Evolutionary conservation across 2,329 filamentous ascomycete species (phyloP).

Genomic region (Colletotrichum sp.): DNA sequence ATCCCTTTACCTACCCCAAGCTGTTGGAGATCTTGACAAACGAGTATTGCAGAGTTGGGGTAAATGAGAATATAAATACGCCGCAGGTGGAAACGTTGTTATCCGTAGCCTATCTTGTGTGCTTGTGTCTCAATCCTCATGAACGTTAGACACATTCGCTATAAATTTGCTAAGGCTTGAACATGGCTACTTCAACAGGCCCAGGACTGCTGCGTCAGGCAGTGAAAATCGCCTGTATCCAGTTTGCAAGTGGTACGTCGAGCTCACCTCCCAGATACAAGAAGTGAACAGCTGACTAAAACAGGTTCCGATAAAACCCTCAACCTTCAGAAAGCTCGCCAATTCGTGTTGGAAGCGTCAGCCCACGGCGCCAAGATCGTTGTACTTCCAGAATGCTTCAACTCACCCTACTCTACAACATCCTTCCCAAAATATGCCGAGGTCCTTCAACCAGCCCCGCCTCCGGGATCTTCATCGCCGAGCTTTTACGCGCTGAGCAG

Average conservation of each 20-base stretch:
- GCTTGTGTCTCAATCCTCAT: too few relatives aligned
- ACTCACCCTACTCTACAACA: slow-evolving; percentile 90
- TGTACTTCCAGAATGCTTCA: slow-evolving; percentile 97
- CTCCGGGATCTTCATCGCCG: slow-evolving; percentile 71
- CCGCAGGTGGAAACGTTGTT: too few relatives aligned
- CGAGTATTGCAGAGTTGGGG: neutral
- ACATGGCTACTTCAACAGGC: too few relatives aligned
- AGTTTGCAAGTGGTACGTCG: slow-evolving; percentile 77
- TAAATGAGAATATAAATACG: neutral
- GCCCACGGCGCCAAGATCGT: slow-evolving; percentile 79
- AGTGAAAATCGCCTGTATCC: slow-evolving; percentile 80
- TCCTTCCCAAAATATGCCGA: slow-evolving; percentile 95
- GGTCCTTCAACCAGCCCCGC: slow-evolving; percentile 78
- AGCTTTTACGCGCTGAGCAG: slow-evolving; percentile 83
- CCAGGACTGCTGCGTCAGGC: slow-evolving; percentile 49
- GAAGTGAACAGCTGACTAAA: rapidly evolving
- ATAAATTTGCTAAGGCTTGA: too few relatives aligned
- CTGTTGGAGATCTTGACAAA: neutral
- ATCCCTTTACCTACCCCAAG: too few relatives aligned
- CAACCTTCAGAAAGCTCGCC: slow-evolving; percentile 82
- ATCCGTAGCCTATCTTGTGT: too few relatives aligned
- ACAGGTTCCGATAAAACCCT: slow-evolving; percentile 80
- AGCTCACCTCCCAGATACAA: neutral
- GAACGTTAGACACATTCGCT: too few relatives aligned
- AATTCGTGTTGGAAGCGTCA: slow-evolving; percentile 82